These are phyloP conservation scores for Ophiocytium majus DNA, from an alignment of 352 stramenopile genomes.

Conservation along the genomic window DNA sequence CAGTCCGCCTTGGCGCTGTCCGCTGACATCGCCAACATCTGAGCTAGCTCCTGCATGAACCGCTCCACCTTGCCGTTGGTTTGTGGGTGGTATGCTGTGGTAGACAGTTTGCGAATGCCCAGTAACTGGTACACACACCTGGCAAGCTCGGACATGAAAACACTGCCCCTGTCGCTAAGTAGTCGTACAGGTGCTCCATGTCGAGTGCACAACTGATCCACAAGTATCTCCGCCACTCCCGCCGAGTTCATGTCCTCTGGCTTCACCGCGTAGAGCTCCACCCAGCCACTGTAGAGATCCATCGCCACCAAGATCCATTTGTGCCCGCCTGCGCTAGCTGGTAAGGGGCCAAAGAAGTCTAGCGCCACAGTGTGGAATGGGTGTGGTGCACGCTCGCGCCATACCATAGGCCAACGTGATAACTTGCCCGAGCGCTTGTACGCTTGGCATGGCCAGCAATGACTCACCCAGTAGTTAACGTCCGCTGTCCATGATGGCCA, in stretches of 20 bases:
- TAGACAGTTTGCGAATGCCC: neutral
- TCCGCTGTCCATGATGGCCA: neutral
- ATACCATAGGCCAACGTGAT: neutral
- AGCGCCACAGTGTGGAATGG: neutral
- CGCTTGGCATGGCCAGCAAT: neutral
- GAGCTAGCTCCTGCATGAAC: constrained; percentile 18
- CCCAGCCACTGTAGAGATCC: neutral
- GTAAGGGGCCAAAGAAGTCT: neutral
- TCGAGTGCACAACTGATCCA: neutral
- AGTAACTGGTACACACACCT: neutral
- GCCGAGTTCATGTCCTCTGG: neutral
- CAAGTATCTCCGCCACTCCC: neutral
- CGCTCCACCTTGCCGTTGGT: neutral
- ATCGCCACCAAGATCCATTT: neutral
- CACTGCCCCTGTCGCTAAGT: neutral
- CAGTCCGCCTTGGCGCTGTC: neutral
- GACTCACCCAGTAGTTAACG: neutral
- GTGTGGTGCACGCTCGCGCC: neutral
- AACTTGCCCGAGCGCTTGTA: neutral
- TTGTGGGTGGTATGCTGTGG: neutral
- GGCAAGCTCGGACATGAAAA: neutral
- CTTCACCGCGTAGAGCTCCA: neutral
- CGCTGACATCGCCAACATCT: neutral
- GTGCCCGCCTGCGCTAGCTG: neutral
- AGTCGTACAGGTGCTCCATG: neutral